phyloP scores from a whole-genome alignment of 106 monocot genomes.

The Dactylorhiza incarnata region DNA sequence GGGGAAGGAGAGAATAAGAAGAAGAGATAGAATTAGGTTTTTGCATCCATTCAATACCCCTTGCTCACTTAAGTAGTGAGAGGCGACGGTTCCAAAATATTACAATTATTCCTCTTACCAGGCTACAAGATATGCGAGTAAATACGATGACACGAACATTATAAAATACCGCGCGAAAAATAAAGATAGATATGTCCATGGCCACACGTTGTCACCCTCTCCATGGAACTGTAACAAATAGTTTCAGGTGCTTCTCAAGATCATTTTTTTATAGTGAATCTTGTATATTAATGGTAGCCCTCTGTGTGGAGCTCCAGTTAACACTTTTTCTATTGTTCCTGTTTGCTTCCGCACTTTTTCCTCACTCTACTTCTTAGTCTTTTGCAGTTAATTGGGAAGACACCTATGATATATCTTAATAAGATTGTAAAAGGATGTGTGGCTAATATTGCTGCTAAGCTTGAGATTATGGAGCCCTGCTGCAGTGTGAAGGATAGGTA shows the following conservation, averaged over 20 bases:
- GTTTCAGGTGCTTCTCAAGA: background rate
- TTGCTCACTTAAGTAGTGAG: too few species aligned
- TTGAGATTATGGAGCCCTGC: slow-evolving; percentile 99
- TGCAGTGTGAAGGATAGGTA: slow-evolving; percentile 97
- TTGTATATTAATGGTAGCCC: background rate
- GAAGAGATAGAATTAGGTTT: too few species aligned
- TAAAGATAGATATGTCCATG: too few species aligned
- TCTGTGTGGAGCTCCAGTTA: background rate
- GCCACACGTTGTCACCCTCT: too few species aligned
- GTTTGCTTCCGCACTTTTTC: slow-evolving; percentile 1
- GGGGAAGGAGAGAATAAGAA: too few species aligned
- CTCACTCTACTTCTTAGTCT: background rate
- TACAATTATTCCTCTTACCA: too few species aligned
- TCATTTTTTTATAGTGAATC: background rate
- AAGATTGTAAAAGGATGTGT: slow-evolving; percentile 79
- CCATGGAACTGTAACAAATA: background rate
- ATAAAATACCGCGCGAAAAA: too few species aligned
- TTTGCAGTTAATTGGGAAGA: slow-evolving; percentile 88
- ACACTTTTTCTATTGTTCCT: background rate
- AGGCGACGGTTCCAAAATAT: too few species aligned
- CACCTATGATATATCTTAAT: slow-evolving; percentile 95
- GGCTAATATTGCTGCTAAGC: slow-evolving; percentile 88
- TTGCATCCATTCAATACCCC: too few species aligned
- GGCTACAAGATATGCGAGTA: too few species aligned
- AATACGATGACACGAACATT: too few species aligned